Conservation (phyloP, 1,284 basidiomycete species). For the Apiotrichum porosum region DNA sequence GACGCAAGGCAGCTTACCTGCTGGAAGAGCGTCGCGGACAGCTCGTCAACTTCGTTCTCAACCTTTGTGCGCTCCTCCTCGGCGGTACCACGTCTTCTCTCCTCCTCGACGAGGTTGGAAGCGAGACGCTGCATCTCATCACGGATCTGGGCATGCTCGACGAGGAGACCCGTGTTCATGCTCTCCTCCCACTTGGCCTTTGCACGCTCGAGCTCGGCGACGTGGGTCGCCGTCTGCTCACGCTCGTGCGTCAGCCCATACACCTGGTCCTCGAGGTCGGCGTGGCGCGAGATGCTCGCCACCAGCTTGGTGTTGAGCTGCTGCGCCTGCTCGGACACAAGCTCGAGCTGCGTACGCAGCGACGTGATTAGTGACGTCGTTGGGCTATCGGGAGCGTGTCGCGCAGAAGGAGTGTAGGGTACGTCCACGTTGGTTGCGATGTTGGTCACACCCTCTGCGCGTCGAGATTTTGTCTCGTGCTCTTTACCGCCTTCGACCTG, state of each 20-base stretch:
- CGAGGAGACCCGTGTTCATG: slow-evolving; percentile 69
- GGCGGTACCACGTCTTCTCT: slow-evolving; percentile 81
- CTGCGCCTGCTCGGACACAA: slow-evolving; percentile 82
- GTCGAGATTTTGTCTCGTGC: no score
- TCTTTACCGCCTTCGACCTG: no score
- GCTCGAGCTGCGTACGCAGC: slow-evolving; percentile 72
- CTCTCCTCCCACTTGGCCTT: slow-evolving; percentile 50
- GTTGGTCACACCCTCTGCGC: no score
- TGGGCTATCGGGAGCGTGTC: slow-evolving; percentile 45
- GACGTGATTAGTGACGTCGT: slow-evolving; percentile 60
- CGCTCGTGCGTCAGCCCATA: slow-evolving; percentile 53
- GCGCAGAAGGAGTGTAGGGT: slow-evolving; percentile 4
- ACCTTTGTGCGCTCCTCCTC: slow-evolving; percentile 69
- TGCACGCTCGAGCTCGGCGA: slow-evolving; percentile 62
- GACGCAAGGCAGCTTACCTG: slow-evolving; percentile 44
- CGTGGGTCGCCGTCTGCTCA: slow-evolving; percentile 56
- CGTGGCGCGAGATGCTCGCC: slow-evolving; percentile 81
- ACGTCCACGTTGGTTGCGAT: no score
- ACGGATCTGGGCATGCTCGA: slow-evolving; percentile 87
- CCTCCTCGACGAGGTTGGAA: slow-evolving; percentile 90
- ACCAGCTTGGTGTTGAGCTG: slow-evolving; percentile 91
- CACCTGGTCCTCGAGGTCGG: slow-evolving; percentile 86
- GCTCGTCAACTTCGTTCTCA: slow-evolving; percentile 88
- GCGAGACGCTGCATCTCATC: slow-evolving; percentile 88
- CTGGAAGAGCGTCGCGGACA: slow-evolving; percentile 79